These are phyloP conservation scores for Pyrenophora teres DNA, from an alignment of 2,329 filamentous ascomycete genomes.

Conservation along the genomic window DNA sequence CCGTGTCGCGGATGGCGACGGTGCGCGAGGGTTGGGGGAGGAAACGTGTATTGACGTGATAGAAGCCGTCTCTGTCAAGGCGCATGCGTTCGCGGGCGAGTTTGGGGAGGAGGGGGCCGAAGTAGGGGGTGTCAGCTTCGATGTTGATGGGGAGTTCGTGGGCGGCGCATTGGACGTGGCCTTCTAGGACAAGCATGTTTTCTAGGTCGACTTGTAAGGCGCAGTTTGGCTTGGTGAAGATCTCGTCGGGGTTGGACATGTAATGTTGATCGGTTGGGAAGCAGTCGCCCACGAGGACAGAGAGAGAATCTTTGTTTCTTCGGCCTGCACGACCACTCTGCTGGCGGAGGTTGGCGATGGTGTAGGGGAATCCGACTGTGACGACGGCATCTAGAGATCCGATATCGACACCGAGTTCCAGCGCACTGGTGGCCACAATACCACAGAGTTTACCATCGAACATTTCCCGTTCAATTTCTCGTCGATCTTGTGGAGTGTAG, in stretches of 20 bases:
- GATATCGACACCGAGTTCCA: slow-evolving; percentile 95
- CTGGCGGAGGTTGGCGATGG: slow-evolving; percentile 90
- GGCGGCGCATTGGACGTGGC: slow-evolving; percentile 93
- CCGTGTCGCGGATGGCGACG: slow-evolving; percentile 86
- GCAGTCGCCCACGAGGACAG: slow-evolving; percentile 84
- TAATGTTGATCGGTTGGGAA: slow-evolving; percentile 94
- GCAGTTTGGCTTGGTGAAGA: slow-evolving; percentile 89
- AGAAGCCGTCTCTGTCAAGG: slow-evolving; percentile 78
- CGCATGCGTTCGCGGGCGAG: slow-evolving; percentile 76
- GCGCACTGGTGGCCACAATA: slow-evolving; percentile 88
- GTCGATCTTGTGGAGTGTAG: slow-evolving; percentile 88
- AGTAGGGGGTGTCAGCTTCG: slow-evolving; percentile 75
- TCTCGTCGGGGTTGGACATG: slow-evolving; percentile 93
- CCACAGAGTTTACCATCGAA: slow-evolving; percentile 93
- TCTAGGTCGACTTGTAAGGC: slow-evolving; percentile 89
- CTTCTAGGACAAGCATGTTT: slow-evolving; percentile 89
- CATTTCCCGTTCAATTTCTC: slow-evolving; percentile 92
- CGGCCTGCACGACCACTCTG: slow-evolving; percentile 92
- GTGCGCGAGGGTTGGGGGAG: slow-evolving; percentile 80
- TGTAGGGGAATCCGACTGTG: slow-evolving; percentile 93
- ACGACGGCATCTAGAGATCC: slow-evolving; percentile 91
- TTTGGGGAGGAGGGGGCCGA: slow-evolving; percentile 72
- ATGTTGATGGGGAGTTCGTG: slow-evolving; percentile 92
- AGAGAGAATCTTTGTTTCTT: slow-evolving; percentile 90
- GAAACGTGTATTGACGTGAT: slow-evolving; percentile 87